Evolutionary conservation across 2,329 filamentous ascomycete species (phyloP), one percentile per base, ranked within the genome.

Genomic region (Colletotrichum melonis): DNA sequence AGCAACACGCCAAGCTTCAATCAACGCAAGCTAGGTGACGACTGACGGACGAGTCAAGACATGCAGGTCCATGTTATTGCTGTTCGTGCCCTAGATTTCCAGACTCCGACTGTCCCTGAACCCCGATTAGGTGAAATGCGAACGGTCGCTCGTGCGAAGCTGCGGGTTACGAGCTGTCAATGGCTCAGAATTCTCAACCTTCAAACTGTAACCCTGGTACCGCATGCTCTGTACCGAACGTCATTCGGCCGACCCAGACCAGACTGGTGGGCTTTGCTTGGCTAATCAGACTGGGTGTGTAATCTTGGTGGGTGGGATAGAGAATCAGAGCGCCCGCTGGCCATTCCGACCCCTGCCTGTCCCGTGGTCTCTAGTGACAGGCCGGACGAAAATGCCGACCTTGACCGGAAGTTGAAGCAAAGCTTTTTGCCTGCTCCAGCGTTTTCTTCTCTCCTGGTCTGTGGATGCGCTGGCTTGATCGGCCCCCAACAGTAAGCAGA

Each of bases 1-100:
- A 57, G 66, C 57, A 49, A 22, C 30, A 55, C 65, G 66, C 65
- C 65, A 64, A 69, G 66, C 26, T 49, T 28, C 32, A 55, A 73
- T 56, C 26, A 42, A 74, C 72, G 72, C 72, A 74, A 74, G 57
- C 72, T 54, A 4, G 58, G 69, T 74, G 72, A 74, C 69, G 63
- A 74, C 63, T 74, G 72, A 74, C 69, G 58, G 72, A 74, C 69
- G 58, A 74, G 63, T 73, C 72, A 49, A 72, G 63, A 30, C 38
- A 52, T 52, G 62, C 67, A 73, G 54, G 59, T 64, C 66, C 57
- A 63, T 58, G 63, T 38, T 60, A 42, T 28, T 60, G 49, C 19
- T 57, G 14, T 49, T 68, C 56, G 49, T 38, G 65, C 38, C 64
- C 63, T 30, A 56, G 12, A 49, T 8, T 49, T 19, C 19, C 19